Evolutionary conservation across 2,329 filamentous ascomycete species (phyloP).

Genomic region (Claviceps sp.): DNA sequence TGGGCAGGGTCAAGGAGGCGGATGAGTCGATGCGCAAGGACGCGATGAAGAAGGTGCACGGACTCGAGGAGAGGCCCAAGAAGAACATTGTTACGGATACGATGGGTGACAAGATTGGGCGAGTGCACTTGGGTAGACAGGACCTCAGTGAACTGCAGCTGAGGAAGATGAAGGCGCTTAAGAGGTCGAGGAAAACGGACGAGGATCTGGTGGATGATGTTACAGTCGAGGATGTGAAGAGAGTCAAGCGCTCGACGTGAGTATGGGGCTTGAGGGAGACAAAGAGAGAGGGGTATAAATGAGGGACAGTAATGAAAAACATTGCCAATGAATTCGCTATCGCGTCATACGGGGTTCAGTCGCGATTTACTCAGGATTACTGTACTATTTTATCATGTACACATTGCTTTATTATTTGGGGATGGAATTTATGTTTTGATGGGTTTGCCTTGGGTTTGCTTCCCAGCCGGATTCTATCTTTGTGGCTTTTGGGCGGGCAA

Average conservation of each 20-base stretch:
- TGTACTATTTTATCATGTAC: too few species aligned
- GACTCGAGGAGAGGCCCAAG: constrained; percentile 65
- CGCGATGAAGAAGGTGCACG: constrained; percentile 75
- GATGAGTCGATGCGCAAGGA: constrained; percentile 75
- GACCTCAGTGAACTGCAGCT: constrained; percentile 81
- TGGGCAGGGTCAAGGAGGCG: constrained; percentile 68
- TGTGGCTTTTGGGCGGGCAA: too few species aligned
- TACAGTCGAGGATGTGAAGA: constrained; percentile 24
- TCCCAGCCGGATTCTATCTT: too few species aligned
- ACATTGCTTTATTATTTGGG: too few species aligned
- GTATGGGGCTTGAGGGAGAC: constrained; percentile 8
- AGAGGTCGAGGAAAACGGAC: constrained; percentile 58
- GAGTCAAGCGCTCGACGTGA: constrained; percentile 17
- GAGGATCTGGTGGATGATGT: constrained; percentile 33
- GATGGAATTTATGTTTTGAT: too few species aligned
- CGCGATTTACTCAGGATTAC: too few species aligned
- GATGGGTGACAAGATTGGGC: constrained; percentile 92
- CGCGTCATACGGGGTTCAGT: too few species aligned
- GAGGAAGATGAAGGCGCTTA: constrained; percentile 98
- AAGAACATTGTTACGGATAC: constrained; percentile 90
- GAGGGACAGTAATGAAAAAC: not conserved
- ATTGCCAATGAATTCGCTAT: not conserved
- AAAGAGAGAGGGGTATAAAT: not conserved
- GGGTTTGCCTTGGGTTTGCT: too few species aligned
- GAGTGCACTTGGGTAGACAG: constrained; percentile 82